Evolutionary conservation across 257 asterid genomes (phyloP), one percentile per base, ranked within the genome.

Genomic region (Ocimum tenuiflorum): DNA sequence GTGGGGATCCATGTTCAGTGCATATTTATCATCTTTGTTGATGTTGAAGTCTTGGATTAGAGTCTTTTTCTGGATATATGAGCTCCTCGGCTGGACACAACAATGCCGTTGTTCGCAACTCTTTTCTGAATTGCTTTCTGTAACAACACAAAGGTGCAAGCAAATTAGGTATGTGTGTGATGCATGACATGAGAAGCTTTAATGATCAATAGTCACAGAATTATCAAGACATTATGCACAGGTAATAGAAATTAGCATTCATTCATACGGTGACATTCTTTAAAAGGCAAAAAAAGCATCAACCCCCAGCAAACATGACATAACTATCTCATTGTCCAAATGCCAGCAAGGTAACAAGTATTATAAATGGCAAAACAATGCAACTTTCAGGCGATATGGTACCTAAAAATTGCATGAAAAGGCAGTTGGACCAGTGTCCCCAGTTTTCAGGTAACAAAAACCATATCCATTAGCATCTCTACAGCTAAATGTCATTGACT

Each of bases 71-170:
- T 33, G 84, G 68, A 60, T 70, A 48, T 27, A 73, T 35, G 11
- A 3, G 76, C 70, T 73, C 85, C 95, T 59, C 74, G 89, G 80
- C 90, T 80, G n/a, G n/a, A n/a, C n/a, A n/a, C n/a, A n/a, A n/a
- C n/a, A 38, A 66, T 65, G 65, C 59, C 74, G 69, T 79, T 8
- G 75, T 36, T 24, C 78, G 71, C 24, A 76, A 42, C 54, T 84
- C 95, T 64, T 80, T 82, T 69, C 85, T 75, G 80, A 70, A 54
- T 81, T 85, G 31, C 73, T 61, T 75, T 82, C 98, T 92, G 91
- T 72, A 76, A 61, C 46, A 54, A 65, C 41, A 62, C 12, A 61
- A 58, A 42, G 60, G 72, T 41, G 18, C 60, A n/a, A 62, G 66
- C 55, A 67, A 49, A 23, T 35, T 62, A 55, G 61, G 48, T 27